Base-by-base conservation (phyloP, 1,284 basidiomycete genomes). In the Trichosporon sp. region DNA sequence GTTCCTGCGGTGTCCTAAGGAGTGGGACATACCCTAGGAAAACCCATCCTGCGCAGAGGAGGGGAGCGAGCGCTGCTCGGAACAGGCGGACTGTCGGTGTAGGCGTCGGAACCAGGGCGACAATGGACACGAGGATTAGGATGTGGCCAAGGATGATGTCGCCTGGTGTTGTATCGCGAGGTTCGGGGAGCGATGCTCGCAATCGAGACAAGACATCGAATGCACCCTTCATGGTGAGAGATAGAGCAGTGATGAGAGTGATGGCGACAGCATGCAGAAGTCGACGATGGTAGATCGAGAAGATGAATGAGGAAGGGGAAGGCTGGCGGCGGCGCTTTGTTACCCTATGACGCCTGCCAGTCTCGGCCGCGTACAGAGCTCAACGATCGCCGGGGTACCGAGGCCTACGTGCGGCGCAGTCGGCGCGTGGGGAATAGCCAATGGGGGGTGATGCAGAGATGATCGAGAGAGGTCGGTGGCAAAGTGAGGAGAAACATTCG, bases 61-160 rank as follows among this genome's bases (percentile, higher is more conserved):
- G 0, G 2, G 78, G 78, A 0, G 75, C 69, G 0, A 72, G 64
- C 1, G 68, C 74, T 0, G 73, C 72, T 21, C 80, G 74, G n/a
- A 75, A 56, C 8, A 78, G 62, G n/a, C 70, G 73, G 71, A 77
- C 79, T 11, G 67, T 15, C 1, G 38, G 72, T 4, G 76, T 77
- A 8, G 72, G 70, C 1, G 75, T 71, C 6, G 74, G 65, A 3
- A 76, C 62, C n/a, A 76, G 72, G 6, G 70, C 60, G 27, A 70
- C 44, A 56, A 74, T 67, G 60, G 69, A 68, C 25, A 67, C n/a
- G 12, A 47, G 29, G 8, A 70, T 66, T 23, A 65, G 31, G n/a
- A 67, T 8, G 18, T 70, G n/a, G 47, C 63, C 64, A 15, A 67
- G 42, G 47, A 56, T 13, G n/a, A 72, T 25, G 63, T 73, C 71